Evolutionary conservation across 305 asterid genomes (phyloP), one percentile per base, ranked within the genome.

Genomic region (Solanum hybrid): DNA sequence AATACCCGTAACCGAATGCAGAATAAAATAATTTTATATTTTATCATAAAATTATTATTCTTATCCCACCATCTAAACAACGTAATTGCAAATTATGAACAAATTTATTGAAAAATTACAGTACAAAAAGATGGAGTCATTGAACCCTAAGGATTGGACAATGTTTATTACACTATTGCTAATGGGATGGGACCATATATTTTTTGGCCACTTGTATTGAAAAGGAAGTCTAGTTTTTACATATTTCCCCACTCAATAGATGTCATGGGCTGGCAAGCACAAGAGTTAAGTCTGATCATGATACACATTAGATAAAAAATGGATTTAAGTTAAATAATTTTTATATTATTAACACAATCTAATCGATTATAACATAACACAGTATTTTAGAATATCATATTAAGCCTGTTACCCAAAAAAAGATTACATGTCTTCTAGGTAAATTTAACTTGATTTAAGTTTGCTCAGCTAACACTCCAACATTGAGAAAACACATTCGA

Each of bases 231-330:
- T 46, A 51, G 28, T 29, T 51, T 46, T 84, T 28, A 84, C 61
- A 51, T 84, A 1, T 37, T 29, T 84, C 87, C 86, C 87, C 11
- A 84, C 42, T 84, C 87, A 84, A 18, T 46, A 20, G 64, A 20
- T 84, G 87, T 29, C 20, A 76, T 84, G 29, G 40, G 87, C 87
- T 84, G 87, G 87, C 87, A 51, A 28, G 75, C 75, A 84, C 40
- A 51, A 20, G 74, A 84, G 42, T 46, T 10, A 51, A 51, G 74
- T 83, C 31, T 42, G 6, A 40, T 75, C 13, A 31, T 29, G n/a
- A 29, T 83, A 33, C 39, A 42, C 39, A 40, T 61, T 80, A 2
- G 22, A 40, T 26, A 4, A 39, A 28, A 80, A 14, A 12, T 81
- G 67, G 24, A 40, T 26, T 39, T 39, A 24, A 24, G 11, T 81